These are phyloP conservation scores for Polytolypa hystricis DNA, from an alignment of 2,329 filamentous ascomycete genomes.

Conservation along the genomic window DNA sequence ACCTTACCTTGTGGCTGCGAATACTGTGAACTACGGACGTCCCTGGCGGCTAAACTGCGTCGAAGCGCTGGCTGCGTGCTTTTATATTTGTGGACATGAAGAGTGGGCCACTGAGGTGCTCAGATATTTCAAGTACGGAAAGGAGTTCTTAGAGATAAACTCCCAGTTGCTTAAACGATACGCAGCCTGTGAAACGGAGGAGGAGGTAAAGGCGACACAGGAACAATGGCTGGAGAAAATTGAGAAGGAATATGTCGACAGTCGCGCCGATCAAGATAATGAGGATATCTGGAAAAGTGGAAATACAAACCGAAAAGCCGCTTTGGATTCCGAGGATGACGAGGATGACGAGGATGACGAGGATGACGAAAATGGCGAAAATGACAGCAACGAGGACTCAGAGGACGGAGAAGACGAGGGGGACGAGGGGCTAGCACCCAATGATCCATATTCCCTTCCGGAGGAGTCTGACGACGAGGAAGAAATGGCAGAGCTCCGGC, in stretches of 20 bases:
- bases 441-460: slow-evolving; percentile 65
- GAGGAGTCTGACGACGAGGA: slow-evolving; percentile 73
- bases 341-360: slow-evolving; percentile 30
- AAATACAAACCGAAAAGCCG: slow-evolving; percentile 62
- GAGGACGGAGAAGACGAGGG: slow-evolving; percentile 37
- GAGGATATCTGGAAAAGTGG: slow-evolving; percentile 84
- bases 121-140: slow-evolving; percentile 76
- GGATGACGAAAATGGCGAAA: slow-evolving; percentile 34
- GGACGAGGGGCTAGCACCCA: slow-evolving; percentile 35
- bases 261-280: slow-evolving; percentile 46
- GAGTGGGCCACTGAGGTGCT: slow-evolving; percentile 86
- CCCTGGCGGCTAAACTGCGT: slow-evolving; percentile 94
- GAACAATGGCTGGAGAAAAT: slow-evolving; percentile 80
- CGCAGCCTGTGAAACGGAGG: slow-evolving; percentile 70
- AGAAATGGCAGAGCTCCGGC: slow-evolving; percentile 84
- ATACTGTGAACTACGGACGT: slow-evolving; percentile 93
- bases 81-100: slow-evolving; percentile 78
- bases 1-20: slow-evolving; percentile 91
- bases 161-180: slow-evolving; percentile 70
- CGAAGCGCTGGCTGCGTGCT: slow-evolving; percentile 85
- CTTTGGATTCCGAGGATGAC: slow-evolving; percentile 45
- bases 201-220: slow-evolving; percentile 71
- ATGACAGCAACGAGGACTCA: slow-evolving; percentile 36
- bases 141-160: slow-evolving; percentile 86
- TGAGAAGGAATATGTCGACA: slow-evolving; percentile 79